Base-by-base conservation (phyloP, 176 grass and related monocot genomes). In the Urochloa ruziziensis region DNA sequence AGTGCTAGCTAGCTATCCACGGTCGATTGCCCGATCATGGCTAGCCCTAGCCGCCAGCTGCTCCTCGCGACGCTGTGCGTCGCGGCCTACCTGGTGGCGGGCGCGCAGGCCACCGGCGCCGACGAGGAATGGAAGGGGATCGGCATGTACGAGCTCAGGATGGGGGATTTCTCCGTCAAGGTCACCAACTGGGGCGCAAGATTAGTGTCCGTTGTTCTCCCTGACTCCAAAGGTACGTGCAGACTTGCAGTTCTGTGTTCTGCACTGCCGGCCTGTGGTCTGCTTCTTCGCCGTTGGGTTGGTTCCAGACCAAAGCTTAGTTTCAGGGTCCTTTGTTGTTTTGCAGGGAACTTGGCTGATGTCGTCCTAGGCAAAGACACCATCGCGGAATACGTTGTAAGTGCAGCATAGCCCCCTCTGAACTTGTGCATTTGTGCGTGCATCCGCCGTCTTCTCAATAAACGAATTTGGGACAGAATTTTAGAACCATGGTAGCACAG, bases 161-260 rank as follows among this genome's bases (percentile, higher is more conserved):
- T 62, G 67, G 89, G 89, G 7, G 82, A 93, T 79, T 98, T 95
- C 89, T 98, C 89, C 11, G 54, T 98, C 35, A 93, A 82, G 86
- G n/a, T 98, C 75, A 93, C 87, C 43, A 98, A 98, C 29, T 95
- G 84, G 86, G 92, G 95, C 27, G 92, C 91, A 82, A 93, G 63
- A 4, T 75, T 95, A 17, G 70, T 84, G 84, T 98, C 95, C 1
- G 65, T 95, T 54, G 42, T 91, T 51, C 37, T 91, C 27, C 92
- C 95, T 8, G 95, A 98, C 78, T 93, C 86, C 62, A 86, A 88
- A 90, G 92, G 95, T 91, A 61, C 7, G 1, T 2, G 7, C 43
- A 71, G 2, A 19, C 25, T 18, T 73, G 47, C 9, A 6, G 34
- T n/a, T 7, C 65, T 56, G 27, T 15, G 3, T 57, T n/a, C n/a